A percentile compares a stretch with the other conserved stretches of the same genome.
Conservation (phyloP, 192 early-diverging fungal genomes). For the Phycomyces blakesleeanus region DNA sequence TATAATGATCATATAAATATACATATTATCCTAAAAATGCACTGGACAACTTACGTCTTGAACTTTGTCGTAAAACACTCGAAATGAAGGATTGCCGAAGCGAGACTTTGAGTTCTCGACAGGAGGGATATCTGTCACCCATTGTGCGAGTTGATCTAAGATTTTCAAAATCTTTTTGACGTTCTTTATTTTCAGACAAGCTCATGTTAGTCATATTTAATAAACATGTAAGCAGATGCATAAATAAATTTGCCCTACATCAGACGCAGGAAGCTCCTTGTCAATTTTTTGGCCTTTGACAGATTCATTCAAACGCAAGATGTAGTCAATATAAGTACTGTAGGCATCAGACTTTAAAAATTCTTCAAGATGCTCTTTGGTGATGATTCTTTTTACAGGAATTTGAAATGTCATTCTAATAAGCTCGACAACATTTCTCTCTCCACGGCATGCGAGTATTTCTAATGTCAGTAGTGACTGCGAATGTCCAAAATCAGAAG, state of each 20-base stretch:
- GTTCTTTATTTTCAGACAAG: conserved; percentile 14
- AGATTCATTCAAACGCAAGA: conserved; percentile 67
- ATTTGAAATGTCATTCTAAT: conserved; percentile 22
- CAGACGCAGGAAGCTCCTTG: conserved; percentile 49
- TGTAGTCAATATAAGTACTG: conserved; percentile 62
- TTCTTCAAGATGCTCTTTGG: conserved; percentile 76
- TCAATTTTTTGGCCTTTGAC: conserved; percentile 63
- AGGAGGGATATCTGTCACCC: conserved; percentile 65
- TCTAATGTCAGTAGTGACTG: neutral
- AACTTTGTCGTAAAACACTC: conserved; percentile 79
- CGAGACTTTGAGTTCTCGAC: conserved; percentile 72
- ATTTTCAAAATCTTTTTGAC: conserved; percentile 59
- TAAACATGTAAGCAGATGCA: neutral
- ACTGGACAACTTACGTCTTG: conserved; percentile 49
- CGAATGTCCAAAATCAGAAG: neutral
- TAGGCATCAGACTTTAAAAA: conserved; percentile 69
- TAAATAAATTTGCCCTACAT: conserved; percentile 26
- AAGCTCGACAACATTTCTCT: neutral
- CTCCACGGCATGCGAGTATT: neutral
- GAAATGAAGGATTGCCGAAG: conserved; percentile 96
- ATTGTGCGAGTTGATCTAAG: conserved; percentile 61
- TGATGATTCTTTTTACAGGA: conserved; percentile 66
- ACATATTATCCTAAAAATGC: too few species aligned
- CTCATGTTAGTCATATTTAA: conserved; percentile 1
- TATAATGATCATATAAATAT: neutral